These are phyloP conservation scores for Arctium lappa DNA, from an alignment of 129 eudicot species.

Conservation along the genomic window DNA sequence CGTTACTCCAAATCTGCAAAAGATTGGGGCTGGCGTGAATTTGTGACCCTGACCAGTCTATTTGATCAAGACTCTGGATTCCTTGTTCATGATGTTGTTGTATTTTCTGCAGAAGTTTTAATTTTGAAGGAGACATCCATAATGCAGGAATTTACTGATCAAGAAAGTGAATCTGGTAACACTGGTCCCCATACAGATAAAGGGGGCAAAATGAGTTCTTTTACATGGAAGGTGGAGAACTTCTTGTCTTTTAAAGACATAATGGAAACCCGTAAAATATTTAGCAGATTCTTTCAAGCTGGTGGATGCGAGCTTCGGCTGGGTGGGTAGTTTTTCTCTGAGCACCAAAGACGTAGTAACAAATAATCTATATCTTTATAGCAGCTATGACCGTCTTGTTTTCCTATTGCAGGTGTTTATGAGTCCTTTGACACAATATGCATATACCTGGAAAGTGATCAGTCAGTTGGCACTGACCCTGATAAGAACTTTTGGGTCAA, in stretches of 20 bases:
- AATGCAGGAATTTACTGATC: constrained; percentile 63
- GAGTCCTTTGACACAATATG: constrained; percentile 99
- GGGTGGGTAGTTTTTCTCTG: constrained; percentile 49
- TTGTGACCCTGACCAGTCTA: constrained; percentile 92
- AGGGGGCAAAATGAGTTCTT: constrained; percentile 68
- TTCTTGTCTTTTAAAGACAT: constrained; percentile 95
- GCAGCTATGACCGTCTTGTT: constrained; percentile 1
- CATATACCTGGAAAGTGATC: constrained; percentile 95
- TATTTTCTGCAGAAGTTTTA: constrained; percentile 89
- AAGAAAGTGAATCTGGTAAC: constrained; percentile 48
- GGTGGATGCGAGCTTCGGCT: constrained; percentile 99
- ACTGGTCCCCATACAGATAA: constrained; percentile 32
- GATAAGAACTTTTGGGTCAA: constrained; percentile 98
- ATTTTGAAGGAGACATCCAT: constrained; percentile 83
- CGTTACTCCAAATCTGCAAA: constrained; percentile 98
- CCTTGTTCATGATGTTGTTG: constrained; percentile 81
- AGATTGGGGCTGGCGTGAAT: constrained; percentile 99
- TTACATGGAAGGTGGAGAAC: constrained; percentile 98
- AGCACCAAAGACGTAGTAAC: neutral
- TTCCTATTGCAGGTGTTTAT: constrained; percentile 75
- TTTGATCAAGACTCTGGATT: constrained; percentile 98
- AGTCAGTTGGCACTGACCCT: constrained; percentile 81
- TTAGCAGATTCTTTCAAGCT: constrained; percentile 97
- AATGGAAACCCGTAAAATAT: constrained; percentile 97
- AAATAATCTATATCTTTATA: neutral